These are phyloP conservation scores for Pseudisothecium myosuroides DNA, from an alignment of 225 moss, liverwort and hornwort genomes.

Conservation along the genomic window DNA sequence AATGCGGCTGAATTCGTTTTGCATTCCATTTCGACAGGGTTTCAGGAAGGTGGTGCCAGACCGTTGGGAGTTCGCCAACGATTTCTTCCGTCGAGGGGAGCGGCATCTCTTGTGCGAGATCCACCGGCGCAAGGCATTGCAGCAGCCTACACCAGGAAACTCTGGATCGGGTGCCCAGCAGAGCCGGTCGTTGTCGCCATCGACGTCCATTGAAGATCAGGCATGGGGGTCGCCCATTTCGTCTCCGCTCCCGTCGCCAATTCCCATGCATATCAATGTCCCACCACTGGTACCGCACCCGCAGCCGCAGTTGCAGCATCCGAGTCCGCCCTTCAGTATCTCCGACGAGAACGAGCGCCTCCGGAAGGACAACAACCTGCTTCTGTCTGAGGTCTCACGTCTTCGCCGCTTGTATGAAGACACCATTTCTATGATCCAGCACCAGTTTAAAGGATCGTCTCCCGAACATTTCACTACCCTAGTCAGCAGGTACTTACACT, in stretches of 20 bases:
- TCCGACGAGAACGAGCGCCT: constrained; percentile 49
- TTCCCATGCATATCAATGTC: constrained; percentile 4
- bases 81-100: constrained; percentile 51
- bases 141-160: neutral
- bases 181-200: constrained; percentile 37
- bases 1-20: neutral
- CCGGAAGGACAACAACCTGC: constrained; percentile 32
- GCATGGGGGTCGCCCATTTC: constrained; percentile 40
- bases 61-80: constrained; percentile 58
- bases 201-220: constrained; percentile 37
- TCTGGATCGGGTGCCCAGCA: constrained; percentile 25
- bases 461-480: constrained; percentile 8
- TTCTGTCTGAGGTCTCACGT: constrained; percentile 27
- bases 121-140: constrained; percentile 41
- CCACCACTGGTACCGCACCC: neutral
- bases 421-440: constrained; percentile 20
- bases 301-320: neutral
- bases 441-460: constrained; percentile 15
- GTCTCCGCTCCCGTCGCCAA: constrained; percentile 35
- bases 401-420: constrained; percentile 42
- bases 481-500: constrained; percentile 17
- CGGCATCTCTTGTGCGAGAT: constrained; percentile 44
- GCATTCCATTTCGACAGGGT: constrained; percentile 15
- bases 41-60: constrained; percentile 52
- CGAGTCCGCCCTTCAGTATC: constrained; percentile 4